These are phyloP conservation scores for Aureobasidium sp. DNA, from an alignment of 2,329 filamentous ascomycete genomes.

Conservation along the genomic window DNA sequence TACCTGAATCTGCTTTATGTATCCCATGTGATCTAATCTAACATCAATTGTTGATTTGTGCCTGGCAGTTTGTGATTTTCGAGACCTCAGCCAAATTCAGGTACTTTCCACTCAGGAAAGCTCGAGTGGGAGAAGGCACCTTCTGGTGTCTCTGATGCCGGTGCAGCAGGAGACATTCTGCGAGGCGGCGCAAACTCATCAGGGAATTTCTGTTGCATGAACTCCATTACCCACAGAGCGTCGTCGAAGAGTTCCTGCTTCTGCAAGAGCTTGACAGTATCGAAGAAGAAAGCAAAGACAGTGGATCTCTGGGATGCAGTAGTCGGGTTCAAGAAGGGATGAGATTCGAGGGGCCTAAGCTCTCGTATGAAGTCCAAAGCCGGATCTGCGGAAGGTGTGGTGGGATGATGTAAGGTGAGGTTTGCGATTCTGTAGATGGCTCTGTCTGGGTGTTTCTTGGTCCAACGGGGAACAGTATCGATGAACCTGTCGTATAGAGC, in stretches of 20 bases:
- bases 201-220: constrained; percentile 15
- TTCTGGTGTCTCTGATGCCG: background rate
- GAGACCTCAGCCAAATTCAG: constrained; percentile 10
- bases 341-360: background rate
- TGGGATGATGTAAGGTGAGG: constrained; percentile 14
- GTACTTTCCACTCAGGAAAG: constrained; percentile 7
- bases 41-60: background rate
- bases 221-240: constrained; percentile 18
- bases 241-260: constrained; percentile 14
- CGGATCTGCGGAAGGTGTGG: constrained; percentile 3
- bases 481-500: constrained; percentile 12
- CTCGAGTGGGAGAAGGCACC: background rate
- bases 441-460: background rate
- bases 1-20: background rate
- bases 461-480: constrained; percentile 11
- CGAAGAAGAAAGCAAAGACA: constrained; percentile 15
- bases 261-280: constrained; percentile 15
- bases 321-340: background rate
- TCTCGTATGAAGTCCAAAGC: constrained; percentile 15
- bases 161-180: background rate
- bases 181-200: background rate
- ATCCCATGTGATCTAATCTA: too few species aligned
- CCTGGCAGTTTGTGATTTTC: background rate
- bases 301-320: background rate
- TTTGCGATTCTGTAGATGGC: constrained; percentile 9